These are phyloP conservation scores for Xylona heveae DNA, from an alignment of 495 filamentous ascomycete genomes.

Conservation along the genomic window DNA sequence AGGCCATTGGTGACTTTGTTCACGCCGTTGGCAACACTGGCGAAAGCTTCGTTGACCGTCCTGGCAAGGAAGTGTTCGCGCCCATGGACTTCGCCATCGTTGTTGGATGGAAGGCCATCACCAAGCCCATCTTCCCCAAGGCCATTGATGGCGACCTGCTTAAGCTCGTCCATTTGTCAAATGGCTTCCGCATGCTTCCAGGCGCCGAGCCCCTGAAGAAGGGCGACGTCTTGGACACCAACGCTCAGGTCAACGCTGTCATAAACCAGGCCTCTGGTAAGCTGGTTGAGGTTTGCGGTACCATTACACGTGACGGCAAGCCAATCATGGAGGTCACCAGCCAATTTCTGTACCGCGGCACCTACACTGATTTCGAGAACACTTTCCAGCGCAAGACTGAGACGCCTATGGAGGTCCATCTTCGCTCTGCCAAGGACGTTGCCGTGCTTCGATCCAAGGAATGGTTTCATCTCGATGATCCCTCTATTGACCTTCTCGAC, in stretches of 20 bases:
- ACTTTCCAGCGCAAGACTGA: constrained; percentile 96
- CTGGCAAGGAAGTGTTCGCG: constrained; percentile 82
- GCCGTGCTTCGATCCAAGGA: constrained; percentile 88
- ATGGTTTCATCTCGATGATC: constrained; percentile 76
- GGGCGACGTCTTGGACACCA: constrained; percentile 80
- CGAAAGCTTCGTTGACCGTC: constrained; percentile 93
- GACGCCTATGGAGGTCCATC: constrained; percentile 83
- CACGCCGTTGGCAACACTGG: constrained; percentile 96
- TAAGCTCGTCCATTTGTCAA: constrained; percentile 87
- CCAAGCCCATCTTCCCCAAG: constrained; percentile 91
- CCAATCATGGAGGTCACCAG: constrained; percentile 98
- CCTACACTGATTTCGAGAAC: constrained; percentile 84
- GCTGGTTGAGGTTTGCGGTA: constrained; percentile 98
- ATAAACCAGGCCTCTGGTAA: constrained; percentile 97
- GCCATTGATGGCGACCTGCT: constrained; percentile 88
- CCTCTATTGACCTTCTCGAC: constrained; percentile 62
- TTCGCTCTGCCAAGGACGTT: constrained; percentile 70
- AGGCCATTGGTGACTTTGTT: constrained; percentile 93
- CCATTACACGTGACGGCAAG: constrained; percentile 65
- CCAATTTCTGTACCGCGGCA: constrained; percentile 89
- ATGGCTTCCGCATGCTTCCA: constrained; percentile 94
- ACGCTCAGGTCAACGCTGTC: constrained; percentile 89
- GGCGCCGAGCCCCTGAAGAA: constrained; percentile 88
- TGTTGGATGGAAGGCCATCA: constrained; percentile 97
- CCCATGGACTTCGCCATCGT: constrained; percentile 99